Evolutionary conservation across 257 asterid species (phyloP).

Genomic region (Perilla frutescens): DNA sequence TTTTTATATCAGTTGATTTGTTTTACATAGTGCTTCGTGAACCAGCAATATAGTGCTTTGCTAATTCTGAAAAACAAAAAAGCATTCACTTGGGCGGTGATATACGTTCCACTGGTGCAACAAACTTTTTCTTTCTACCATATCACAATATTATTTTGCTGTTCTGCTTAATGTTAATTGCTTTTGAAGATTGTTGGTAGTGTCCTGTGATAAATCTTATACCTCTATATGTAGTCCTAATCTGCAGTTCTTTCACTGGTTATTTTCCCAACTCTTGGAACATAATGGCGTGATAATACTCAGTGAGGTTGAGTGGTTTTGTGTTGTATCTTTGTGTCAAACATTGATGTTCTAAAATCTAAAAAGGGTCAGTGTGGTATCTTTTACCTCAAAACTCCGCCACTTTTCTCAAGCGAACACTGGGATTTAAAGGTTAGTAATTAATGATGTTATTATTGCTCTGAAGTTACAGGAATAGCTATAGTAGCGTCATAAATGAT

Average conservation of each 20-base stretch:
- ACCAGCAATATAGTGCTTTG: not conserved
- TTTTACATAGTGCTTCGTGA: not conserved
- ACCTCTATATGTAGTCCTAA: not conserved
- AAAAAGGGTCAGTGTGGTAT: too few species aligned
- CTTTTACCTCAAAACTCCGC: too few species aligned
- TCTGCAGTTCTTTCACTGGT: not conserved
- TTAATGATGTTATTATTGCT: not conserved
- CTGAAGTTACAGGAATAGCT: not conserved
- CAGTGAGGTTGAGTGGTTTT: not conserved
- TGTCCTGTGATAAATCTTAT: slow-evolving; percentile 1
- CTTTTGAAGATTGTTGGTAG: not conserved
- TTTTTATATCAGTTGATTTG: not conserved
- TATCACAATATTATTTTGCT: not conserved
- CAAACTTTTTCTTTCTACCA: not conserved
- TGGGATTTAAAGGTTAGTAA: not conserved
- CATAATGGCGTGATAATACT: not conserved
- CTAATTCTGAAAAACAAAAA: not conserved
- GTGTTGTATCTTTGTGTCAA: slow-evolving; percentile 44
- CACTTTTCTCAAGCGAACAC: slow-evolving; percentile 19
- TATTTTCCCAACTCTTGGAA: not conserved
- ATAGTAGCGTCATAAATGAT: not conserved
- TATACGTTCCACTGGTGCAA: not conserved
- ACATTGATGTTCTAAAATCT: slow-evolving; percentile 39
- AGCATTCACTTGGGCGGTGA: not conserved
- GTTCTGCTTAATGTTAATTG: not conserved